These are phyloP conservation scores for Asterochloris sp. DNA, from an alignment of 139 green algal genomes.

Conservation along the genomic window DNA sequence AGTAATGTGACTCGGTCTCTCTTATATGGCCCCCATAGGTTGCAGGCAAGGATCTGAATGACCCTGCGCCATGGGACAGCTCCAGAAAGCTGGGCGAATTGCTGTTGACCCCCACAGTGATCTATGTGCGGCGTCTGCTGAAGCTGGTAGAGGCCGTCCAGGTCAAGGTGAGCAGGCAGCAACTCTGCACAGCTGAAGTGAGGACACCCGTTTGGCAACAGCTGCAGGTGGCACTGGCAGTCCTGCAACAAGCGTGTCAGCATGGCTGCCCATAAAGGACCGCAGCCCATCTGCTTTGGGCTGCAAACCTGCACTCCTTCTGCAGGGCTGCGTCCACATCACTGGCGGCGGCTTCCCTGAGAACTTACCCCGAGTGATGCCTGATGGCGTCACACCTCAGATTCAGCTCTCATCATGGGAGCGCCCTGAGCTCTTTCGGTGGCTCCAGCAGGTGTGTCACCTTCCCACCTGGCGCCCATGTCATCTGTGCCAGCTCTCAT, in stretches of 20 bases:
- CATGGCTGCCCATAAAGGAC: not conserved
- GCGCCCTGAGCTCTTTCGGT: constrained; percentile 65
- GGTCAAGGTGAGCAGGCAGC: constrained; percentile 18
- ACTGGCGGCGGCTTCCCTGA: constrained; percentile 97
- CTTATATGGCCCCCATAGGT: constrained; percentile 35
- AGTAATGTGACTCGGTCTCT: no score
- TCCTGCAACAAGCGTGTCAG: not conserved
- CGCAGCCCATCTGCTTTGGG: not conserved
- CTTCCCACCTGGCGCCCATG: not conserved
- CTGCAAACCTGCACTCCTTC: not conserved
- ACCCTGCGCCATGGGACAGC: constrained; percentile 58
- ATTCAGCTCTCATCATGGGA: constrained; percentile 70
- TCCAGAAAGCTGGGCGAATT: constrained; percentile 50
- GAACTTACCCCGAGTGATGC: constrained; percentile 95
- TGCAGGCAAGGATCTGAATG: constrained; percentile 49
- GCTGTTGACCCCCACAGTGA: constrained; percentile 64
- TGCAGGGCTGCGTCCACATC: constrained; percentile 92
- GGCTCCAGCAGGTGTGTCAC: constrained; percentile 61
- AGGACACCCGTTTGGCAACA: not conserved
- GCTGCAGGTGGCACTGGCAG: not conserved
- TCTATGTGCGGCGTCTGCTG: constrained; percentile 59
- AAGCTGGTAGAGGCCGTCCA: constrained; percentile 52
- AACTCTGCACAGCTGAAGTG: not conserved
- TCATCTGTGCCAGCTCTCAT: not conserved
- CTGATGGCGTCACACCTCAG: constrained; percentile 65